Evolutionary conservation across 2,329 filamentous ascomycete species (phyloP).

Genomic region (Phialophora tarda): DNA sequence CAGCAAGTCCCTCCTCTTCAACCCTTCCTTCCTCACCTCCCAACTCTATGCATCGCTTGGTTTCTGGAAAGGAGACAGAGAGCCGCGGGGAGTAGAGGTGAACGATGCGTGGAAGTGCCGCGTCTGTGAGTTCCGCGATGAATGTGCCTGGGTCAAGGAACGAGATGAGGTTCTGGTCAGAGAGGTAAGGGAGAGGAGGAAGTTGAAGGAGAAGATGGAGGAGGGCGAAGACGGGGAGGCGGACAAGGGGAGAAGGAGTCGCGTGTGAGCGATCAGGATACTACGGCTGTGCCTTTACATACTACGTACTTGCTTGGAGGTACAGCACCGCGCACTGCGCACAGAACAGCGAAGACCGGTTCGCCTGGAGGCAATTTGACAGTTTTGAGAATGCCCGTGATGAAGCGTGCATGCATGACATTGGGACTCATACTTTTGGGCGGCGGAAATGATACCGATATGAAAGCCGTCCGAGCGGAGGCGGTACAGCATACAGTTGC

Average conservation of each 20-base stretch:
- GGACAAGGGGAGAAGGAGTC: slow-evolving; percentile 27
- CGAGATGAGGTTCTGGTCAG: slow-evolving; percentile 67
- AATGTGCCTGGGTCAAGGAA: slow-evolving; percentile 76
- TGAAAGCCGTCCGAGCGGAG: too few relatives aligned
- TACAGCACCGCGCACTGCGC: neutral
- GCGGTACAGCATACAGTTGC: neutral
- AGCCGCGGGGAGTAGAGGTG: slow-evolving; percentile 74
- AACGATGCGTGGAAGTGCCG: slow-evolving; percentile 89
- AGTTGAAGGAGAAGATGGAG: slow-evolving; percentile 36
- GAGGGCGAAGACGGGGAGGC: slow-evolving; percentile 23
- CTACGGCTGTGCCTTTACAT: neutral
- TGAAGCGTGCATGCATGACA: neutral
- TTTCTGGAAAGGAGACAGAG: slow-evolving; percentile 85
- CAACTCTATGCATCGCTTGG: slow-evolving; percentile 74
- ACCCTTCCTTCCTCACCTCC: slow-evolving; percentile 64
- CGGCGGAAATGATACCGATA: neutral
- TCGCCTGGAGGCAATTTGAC: neutral
- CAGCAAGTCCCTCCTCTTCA: slow-evolving; percentile 68
- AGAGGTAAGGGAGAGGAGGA: slow-evolving; percentile 47
- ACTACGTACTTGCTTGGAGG: neutral
- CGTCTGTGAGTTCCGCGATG: slow-evolving; percentile 79
- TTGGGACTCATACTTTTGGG: neutral
- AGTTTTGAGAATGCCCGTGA: neutral
- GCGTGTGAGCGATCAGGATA: slow-evolving; percentile 12
- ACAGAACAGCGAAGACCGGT: neutral